Base-by-base conservation (phyloP, 805 yeast genomes). In the Priceomyces haplophilus region DNA sequence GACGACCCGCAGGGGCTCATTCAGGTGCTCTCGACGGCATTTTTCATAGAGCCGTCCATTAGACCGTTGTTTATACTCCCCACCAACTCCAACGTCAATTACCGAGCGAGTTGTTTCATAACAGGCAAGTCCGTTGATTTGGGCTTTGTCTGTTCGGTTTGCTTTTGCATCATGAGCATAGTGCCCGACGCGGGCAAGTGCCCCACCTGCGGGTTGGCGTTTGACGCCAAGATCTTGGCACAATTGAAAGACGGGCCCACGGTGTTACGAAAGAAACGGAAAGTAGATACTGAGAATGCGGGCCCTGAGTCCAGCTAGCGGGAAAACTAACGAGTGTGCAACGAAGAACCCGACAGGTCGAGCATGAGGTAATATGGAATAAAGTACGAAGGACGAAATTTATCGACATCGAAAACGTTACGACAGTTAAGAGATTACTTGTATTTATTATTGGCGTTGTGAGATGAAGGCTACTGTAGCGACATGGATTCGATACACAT, bases 81-180 rank as follows among this genome's bases (percentile, higher is more conserved):
- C 0, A 85, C 91, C 0, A 84, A 84, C 53, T 79, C 86, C 3
- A 81, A 86, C 47, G 93, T 93, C 19, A 96, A 93, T 64, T 93
- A 93, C 62, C 72, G 96, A 46, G 97, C 99, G 1, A 88, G 96
- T 13, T 93, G 99, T 62, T 91, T 88, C 55, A 66, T 88, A 25
- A 88, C 97, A 0, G 90, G 91, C n/a, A 79, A 82, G 53, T 83
- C 90, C 3, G 91, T 93, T 8, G 97, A 93, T 52, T 76, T 91
- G 33, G 99, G 98, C 0, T 90, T 79, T 54, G 97, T 93, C 4
- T 93, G 99, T 62, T 83, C 95, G 17, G 97, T 93, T 19, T 93
- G 99, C 59, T 67, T 91, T 15, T 90, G 97, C 57, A 86, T 71
- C 13, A 66, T 84, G 62, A 84, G 91, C 51, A 53, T 75, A 27